Evolutionary conservation across 805 yeast genomes (phyloP).

Genomic region (Phaffomyces opuntiae): DNA sequence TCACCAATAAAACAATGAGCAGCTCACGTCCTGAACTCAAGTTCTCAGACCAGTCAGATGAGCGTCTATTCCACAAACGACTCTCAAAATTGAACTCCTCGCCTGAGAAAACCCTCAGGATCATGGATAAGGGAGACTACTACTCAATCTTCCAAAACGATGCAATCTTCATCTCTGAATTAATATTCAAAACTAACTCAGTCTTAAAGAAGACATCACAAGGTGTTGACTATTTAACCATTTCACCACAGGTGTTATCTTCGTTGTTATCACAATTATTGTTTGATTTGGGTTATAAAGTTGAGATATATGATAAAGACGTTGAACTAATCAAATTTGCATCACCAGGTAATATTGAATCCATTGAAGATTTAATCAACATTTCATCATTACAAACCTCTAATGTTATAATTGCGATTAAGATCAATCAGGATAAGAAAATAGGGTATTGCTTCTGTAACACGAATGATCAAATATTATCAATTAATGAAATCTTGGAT

Average conservation of each 20-base stretch:
- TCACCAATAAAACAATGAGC: constrained; percentile 6
- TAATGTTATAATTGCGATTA: constrained; percentile 43
- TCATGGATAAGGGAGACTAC: constrained; percentile 80
- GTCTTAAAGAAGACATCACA: constrained; percentile 60
- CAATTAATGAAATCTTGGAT: constrained; percentile 75
- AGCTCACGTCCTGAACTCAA: constrained; percentile 47
- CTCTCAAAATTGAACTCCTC: constrained; percentile 41
- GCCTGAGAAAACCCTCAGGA: constrained; percentile 47
- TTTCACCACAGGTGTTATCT: constrained; percentile 68
- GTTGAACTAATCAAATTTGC: constrained; percentile 60
- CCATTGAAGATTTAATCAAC: constrained; percentile 62
- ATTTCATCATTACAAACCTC: constrained; percentile 32
- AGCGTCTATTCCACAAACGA: constrained; percentile 40
- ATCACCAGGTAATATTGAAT: constrained; percentile 86
- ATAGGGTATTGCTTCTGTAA: constrained; percentile 82
- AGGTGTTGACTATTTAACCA: constrained; percentile 57
- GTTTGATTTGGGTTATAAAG: constrained; percentile 63
- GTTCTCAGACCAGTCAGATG: constrained; percentile 46
- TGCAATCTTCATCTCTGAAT: constrained; percentile 77
- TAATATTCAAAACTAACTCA: constrained; percentile 74
- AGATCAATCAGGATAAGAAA: constrained; percentile 31
- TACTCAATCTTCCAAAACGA: constrained; percentile 70
- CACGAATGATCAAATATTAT: constrained; percentile 56
- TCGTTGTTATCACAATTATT: constrained; percentile 60
- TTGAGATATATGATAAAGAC: constrained; percentile 68